These are phyloP conservation scores for Amylocarpus encephaloides DNA, from an alignment of 2,329 filamentous ascomycete genomes.

Conservation along the genomic window DNA sequence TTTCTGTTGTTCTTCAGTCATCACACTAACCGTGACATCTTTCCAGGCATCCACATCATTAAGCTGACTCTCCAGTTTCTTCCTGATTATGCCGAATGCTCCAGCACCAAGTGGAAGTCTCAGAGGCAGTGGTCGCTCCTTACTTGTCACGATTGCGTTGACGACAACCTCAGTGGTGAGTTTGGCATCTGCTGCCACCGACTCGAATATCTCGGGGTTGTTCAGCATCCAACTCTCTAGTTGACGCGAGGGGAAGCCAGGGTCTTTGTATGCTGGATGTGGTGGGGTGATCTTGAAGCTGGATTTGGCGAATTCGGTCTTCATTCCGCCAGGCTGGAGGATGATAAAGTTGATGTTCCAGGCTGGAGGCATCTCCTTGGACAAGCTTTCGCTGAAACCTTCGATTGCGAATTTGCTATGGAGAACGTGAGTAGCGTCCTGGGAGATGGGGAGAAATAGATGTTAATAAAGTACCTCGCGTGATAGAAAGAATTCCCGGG, in stretches of 20 bases:
- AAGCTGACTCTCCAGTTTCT: not conserved
- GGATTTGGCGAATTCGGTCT: slow-evolving; percentile 28
- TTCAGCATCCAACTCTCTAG: not conserved
- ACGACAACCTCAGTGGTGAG: not conserved
- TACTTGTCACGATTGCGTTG: not conserved
- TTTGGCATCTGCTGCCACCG: not conserved
- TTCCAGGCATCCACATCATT: not conserved
- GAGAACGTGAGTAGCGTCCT: slow-evolving; percentile 13
- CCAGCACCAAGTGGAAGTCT: not conserved
- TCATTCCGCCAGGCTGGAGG: slow-evolving; percentile 35
- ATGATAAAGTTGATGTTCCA: slow-evolving; percentile 35
- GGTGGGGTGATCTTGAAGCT: slow-evolving; percentile 29
- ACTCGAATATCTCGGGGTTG: not conserved
- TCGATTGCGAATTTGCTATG: slow-evolving; percentile 35
- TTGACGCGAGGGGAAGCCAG: not conserved
- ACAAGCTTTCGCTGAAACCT: slow-evolving; percentile 32
- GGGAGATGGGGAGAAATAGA: not conserved
- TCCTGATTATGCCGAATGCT: not conserved
- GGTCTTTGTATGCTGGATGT: slow-evolving; percentile 9
- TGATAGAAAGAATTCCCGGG: slow-evolving; percentile 32
- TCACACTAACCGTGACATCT: not conserved
- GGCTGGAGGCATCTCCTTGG: slow-evolving; percentile 28
- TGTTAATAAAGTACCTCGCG: not conserved
- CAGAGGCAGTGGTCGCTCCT: not conserved
- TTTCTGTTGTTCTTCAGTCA: not conserved